Percentiles rank a stretch among this genome's conserved stretches.
These are phyloP conservation scores for Xylaria sp. DNA, from an alignment of 2,329 filamentous ascomycete species.

Conservation along the genomic window DNA sequence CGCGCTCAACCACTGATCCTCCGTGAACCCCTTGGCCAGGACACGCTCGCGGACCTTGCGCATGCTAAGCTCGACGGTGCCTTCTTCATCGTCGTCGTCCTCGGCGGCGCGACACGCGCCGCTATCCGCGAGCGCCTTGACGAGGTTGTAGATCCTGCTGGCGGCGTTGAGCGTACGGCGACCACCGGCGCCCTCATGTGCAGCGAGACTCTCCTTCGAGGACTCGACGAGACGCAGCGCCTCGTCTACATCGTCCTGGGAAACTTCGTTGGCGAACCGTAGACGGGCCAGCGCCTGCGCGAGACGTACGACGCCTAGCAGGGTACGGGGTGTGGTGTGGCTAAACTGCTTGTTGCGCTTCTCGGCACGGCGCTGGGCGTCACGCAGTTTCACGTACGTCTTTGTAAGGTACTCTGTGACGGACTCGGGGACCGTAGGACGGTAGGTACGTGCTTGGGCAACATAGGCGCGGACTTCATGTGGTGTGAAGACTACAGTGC, in stretches of 20 bases:
- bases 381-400: conserved; percentile 93
- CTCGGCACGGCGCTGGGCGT: conserved; percentile 91
- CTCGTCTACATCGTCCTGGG: conserved; percentile 94
- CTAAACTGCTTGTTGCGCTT: conserved; percentile 91
- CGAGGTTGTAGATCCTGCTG: conserved; percentile 93
- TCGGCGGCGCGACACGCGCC: conserved; percentile 82
- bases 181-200: conserved; percentile 66
- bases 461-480: conserved; percentile 97
- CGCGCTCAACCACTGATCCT: conserved; percentile 87
- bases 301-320: conserved; percentile 91
- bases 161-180: conserved; percentile 80
- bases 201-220: conserved; percentile 88
- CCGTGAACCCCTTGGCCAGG: conserved; percentile 94
- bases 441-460: conserved; percentile 88
- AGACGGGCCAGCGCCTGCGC: conserved; percentile 93
- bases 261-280: conserved; percentile 85
- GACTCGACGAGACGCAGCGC: conserved; percentile 90
- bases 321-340: conserved; percentile 91
- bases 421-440: conserved; percentile 82
- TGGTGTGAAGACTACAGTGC: conserved; percentile 81
- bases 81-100: conserved; percentile 62
- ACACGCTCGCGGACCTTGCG: conserved; percentile 90
- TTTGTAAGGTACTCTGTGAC: conserved; percentile 97
- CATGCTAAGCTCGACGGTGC: conserved; percentile 79
- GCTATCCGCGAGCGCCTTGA: conserved; percentile 85